Percentiles rank a stretch among this genome's conserved stretches.
phyloP scores from a whole-genome alignment of 73 alveolate genomes.

The Uronychia binucleata region DNA sequence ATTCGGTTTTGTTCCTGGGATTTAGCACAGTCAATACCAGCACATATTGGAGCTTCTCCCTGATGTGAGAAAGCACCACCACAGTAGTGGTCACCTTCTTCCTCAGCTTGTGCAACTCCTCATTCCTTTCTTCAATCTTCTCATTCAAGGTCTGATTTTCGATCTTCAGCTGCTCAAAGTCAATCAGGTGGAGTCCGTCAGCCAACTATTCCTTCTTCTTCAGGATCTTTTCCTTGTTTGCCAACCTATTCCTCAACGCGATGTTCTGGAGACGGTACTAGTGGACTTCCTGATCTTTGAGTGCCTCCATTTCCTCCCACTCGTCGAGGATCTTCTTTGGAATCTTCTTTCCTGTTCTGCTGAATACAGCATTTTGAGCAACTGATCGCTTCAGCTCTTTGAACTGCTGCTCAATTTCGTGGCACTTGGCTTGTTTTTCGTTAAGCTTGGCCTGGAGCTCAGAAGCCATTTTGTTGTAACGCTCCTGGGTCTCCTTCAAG shows the following conservation, averaged over 20 bases:
- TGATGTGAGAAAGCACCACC: slow-evolving; percentile 89
- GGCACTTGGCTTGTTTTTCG: slow-evolving; percentile 92
- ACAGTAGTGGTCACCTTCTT: slow-evolving; percentile 93
- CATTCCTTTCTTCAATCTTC: slow-evolving; percentile 97
- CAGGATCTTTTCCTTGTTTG: slow-evolving; percentile 86
- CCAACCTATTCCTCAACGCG: slow-evolving; percentile 86
- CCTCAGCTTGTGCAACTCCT: slow-evolving; percentile 92
- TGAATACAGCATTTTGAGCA: slow-evolving; percentile 89
- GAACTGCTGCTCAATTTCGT: slow-evolving; percentile 91
- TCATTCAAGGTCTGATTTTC: slow-evolving; percentile 96
- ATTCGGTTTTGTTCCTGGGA: slow-evolving; percentile 67
- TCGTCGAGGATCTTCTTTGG: slow-evolving; percentile 39
- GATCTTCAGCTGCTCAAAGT: slow-evolving; percentile 94
- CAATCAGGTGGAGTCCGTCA: slow-evolving; percentile 97
- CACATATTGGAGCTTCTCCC: slow-evolving; percentile 92
- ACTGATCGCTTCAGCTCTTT: slow-evolving; percentile 94
- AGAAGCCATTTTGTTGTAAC: slow-evolving; percentile 87
- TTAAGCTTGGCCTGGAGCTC: slow-evolving; percentile 82
- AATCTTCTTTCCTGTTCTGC: slow-evolving; percentile 30
- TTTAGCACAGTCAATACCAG: background rate
- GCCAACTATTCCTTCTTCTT: slow-evolving; percentile 97
- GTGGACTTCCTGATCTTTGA: slow-evolving; percentile 64
- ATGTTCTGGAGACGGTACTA: slow-evolving; percentile 80
- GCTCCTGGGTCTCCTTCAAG: slow-evolving; percentile 88
- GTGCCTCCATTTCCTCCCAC: slow-evolving; percentile 62